phyloP scores from a whole-genome alignment of 495 filamentous ascomycete genomes.

The Trichoderma reesei region DNA sequence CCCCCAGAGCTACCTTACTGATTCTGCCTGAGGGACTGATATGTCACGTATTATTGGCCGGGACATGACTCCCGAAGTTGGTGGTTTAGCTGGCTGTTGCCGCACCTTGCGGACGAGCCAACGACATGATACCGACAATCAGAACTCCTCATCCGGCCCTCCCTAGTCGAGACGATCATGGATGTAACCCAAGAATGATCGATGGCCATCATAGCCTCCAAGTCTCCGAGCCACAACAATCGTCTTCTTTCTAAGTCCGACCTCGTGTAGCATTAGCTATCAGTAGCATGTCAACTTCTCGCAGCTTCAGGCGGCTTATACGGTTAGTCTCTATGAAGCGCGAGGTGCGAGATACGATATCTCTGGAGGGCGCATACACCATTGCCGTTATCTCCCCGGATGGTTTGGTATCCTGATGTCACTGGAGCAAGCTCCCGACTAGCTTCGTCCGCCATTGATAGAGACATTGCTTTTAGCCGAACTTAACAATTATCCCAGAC shows the following conservation, averaged over 20 bases:
- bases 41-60: neutral
- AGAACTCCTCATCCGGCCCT: neutral
- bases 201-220: too few species aligned
- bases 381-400: neutral
- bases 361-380: neutral
- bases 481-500: neutral
- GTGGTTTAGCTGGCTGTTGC: neutral
- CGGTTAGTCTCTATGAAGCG: too few species aligned
- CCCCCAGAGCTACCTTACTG: neutral
- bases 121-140: neutral
- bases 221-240: too few species aligned
- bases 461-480: neutral
- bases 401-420: neutral
- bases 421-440: neutral
- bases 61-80: neutral
- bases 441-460: neutral
- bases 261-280: too few species aligned
- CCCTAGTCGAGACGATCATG: neutral
- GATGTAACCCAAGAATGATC: neutral
- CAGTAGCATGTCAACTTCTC: too few species aligned
- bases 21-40: neutral
- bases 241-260: too few species aligned
- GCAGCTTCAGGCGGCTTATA: too few species aligned
- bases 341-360: neutral
- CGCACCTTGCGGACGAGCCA: neutral